Evolutionary conservation across 441 rosid genomes (phyloP), one percentile per base, ranked within the genome.

Genomic region (Adansonia rubrostipa): DNA sequence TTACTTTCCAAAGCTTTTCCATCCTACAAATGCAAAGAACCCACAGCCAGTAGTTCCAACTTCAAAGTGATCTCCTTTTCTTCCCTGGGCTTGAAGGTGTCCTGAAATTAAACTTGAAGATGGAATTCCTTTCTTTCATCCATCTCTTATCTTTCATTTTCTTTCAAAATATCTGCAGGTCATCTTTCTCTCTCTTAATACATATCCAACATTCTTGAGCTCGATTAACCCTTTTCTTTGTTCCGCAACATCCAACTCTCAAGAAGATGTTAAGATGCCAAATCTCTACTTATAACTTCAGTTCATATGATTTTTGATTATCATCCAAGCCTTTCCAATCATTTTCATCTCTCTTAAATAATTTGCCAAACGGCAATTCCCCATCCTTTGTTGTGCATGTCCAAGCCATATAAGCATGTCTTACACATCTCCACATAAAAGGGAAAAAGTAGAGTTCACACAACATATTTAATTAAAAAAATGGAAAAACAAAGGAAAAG

Each of bases 161-260:
- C 74, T 70, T 50, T 70, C 44, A 50, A 70, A 50, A 50, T 50
- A 51, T 50, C 74, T 24, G 51, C 60, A 70, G 56, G 60, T 19
- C 13, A 53, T n/a, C 44, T 13, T 48, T 19, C 54, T 71, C 44
- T 50, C 24, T 15, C 24, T 54, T 48, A 54, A 36, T 53, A 33
- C 3, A 71, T n/a, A 54, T n/a, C 63, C 50, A 33, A 9, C 28
- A 33, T 54, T 17, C 63, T 72, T 33, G 17, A 53, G 44, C 75
- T 53, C 48, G 36, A 36, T 36, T 54, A 53, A 54, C 75, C 33
- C 50, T 54, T 53, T 36, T 36, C 74, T 72, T 71, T 72, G 45
- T 54, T 54, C 48, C 63, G 14, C 19, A 19, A 20, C 44, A 13
- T 44, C 36, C 13, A 57, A 9, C 8, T 42, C 54, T 19, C 42